Evolutionary conservation across 805 yeast genomes (phyloP), one percentile per base, ranked within the genome.

Genomic region (Hyphopichia homilentoma): DNA sequence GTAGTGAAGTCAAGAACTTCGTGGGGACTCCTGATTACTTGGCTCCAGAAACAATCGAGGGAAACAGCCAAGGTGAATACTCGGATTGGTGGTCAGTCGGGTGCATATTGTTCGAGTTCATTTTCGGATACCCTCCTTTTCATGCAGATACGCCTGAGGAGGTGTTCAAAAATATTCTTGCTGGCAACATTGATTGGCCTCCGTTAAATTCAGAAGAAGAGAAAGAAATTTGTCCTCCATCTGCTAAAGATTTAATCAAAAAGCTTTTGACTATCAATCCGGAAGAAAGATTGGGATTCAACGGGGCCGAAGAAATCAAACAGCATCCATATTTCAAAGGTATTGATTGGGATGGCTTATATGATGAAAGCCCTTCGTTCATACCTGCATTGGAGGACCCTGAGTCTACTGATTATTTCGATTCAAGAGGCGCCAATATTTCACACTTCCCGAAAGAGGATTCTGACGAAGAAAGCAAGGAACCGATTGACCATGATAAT

Each of bases 51-150:
- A 89, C 96, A 0, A 87, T 93, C 40, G 67, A 73, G 25, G 97
- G 97, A 24, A 68, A 72, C 1, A 82, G 84, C 0, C 96, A 90
- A 53, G 84, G 80, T 39, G 88, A 79, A 41, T 75, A 80, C 41
- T 79, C 90, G n/a, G 97, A 89, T 61, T 89, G 98, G 98, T 93
- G 99, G 99, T 86, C 97, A 2, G 75, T 90, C 21, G 99, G 99
- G 0, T 90, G 97, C 57, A 87, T 93, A 8, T 59, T 90, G 35
- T 93, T 90, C 65, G 99, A 93, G 59, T 82, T 93, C 51, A 52
- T 87, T 25, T 84, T 82, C 54, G 98, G 98, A 0, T 84, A 78
- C 53, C 96, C 99, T 2, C 99, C 99, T 2, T 93, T 93, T 57
- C 93, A 85, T 54, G 95, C 84, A 1, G 65, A 67, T 4, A 71